Evolutionary conservation across 164 flowering plant species (phyloP).

Genomic region (Aristolochia californica): DNA sequence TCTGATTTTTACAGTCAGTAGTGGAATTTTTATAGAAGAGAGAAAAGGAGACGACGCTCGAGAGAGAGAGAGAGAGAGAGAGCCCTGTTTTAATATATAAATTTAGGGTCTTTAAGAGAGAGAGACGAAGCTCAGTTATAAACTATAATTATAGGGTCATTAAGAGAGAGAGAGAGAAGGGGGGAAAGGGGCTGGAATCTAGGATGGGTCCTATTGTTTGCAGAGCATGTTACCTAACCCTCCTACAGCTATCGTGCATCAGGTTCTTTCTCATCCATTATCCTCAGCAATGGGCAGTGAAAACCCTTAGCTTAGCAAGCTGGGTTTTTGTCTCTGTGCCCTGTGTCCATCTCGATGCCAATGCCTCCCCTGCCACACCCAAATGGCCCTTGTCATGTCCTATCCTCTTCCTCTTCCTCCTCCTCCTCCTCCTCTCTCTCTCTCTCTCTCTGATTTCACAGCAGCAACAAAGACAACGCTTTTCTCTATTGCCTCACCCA

Average conservation of each 20-base stretch:
- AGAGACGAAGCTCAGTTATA: not conserved
- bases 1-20: not conserved
- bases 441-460: not conserved
- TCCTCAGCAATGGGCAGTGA: conserved; percentile 8
- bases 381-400: conserved; percentile 9
- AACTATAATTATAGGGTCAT: not conserved
- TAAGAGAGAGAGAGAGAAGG: not conserved
- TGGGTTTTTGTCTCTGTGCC: conserved; percentile 15
- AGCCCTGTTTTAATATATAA: not conserved
- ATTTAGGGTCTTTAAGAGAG: not conserved
- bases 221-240: conserved; percentile 31
- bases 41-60: not conserved
- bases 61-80: not conserved
- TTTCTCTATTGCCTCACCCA: not conserved
- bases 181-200: conserved; percentile 20
- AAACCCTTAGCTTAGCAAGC: conserved; percentile 9
- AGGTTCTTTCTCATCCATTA: conserved; percentile 15
- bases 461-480: not conserved
- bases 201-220: conserved; percentile 20
- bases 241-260: conserved; percentile 28
- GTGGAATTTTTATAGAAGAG: not conserved
- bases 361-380: conserved; percentile 9
- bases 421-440: not conserved
- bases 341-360: conserved; percentile 11
- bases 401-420: conserved; percentile 1